phyloP scores from a whole-genome alignment of 2,329 filamentous ascomycete species.

The Metarhizium robertsii region DNA sequence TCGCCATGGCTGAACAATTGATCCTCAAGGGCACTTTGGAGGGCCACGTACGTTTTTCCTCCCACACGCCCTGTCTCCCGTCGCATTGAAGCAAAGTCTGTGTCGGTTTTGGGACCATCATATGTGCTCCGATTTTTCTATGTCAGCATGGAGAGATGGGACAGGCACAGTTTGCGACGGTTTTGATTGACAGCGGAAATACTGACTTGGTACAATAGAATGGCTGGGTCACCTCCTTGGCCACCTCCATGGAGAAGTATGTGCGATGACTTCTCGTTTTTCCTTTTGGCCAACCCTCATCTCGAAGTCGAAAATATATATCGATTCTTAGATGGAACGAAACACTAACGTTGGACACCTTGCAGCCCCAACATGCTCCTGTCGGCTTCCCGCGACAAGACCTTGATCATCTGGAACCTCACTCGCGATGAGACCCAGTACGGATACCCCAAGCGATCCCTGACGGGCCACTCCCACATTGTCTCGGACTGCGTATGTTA shows the following conservation, averaged over 20 bases:
- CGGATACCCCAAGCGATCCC: conserved; percentile 98
- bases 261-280: conserved; percentile 19
- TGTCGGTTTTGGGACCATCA: not conserved
- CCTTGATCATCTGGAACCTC: conserved; percentile 99
- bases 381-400: conserved; percentile 95
- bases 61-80: not conserved
- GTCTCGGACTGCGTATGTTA: conserved; percentile 97
- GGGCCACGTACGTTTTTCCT: conserved; percentile 66
- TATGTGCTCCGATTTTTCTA: not conserved
- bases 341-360: conserved; percentile 13
- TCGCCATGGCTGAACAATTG: conserved; percentile 80
- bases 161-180: not conserved
- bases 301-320: conserved; percentile 1
- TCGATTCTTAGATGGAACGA: not conserved
- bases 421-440: conserved; percentile 97
- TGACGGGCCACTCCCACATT: conserved; percentile 99
- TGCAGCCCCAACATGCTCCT: conserved; percentile 97
- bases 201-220: conserved; percentile 40
- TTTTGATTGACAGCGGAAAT: conserved; percentile 1
- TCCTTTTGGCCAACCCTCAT: not conserved
- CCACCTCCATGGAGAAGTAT: conserved; percentile 98
- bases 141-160: not conserved
- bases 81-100: not conserved
- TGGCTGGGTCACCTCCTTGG: conserved; percentile 98
- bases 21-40: conserved; percentile 95